Conservation (phyloP, 192 early-diverging fungal species). For the Cladochytrium replicatum region DNA sequence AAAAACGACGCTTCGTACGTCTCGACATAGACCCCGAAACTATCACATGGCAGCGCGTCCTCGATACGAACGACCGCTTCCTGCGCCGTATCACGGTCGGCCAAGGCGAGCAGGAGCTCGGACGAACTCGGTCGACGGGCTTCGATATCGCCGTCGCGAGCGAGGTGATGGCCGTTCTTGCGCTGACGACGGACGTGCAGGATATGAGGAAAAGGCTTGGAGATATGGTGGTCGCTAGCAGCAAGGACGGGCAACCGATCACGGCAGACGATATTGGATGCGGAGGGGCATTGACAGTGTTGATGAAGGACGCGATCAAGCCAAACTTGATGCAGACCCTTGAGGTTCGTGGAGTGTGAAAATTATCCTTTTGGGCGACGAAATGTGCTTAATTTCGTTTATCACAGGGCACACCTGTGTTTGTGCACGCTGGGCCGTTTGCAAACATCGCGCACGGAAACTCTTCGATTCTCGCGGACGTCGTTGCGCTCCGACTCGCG, state of each 20-base stretch:
- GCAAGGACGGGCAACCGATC: constrained; percentile 67
- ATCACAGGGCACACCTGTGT: constrained; percentile 76
- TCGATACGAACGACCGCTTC: constrained; percentile 96
- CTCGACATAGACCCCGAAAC: constrained; percentile 91
- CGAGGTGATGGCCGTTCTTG: constrained; percentile 97
- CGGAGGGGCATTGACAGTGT: constrained; percentile 88
- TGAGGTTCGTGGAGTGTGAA: constrained; percentile 39
- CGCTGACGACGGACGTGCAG: constrained; percentile 74
- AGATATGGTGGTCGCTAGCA: constrained; percentile 88
- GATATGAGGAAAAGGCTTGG: constrained; percentile 94
- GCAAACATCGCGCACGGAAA: constrained; percentile 99
- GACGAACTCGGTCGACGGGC: constrained; percentile 76
- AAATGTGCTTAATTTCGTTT: too few species aligned
- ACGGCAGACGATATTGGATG: constrained; percentile 94
- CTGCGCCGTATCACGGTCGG: constrained; percentile 86
- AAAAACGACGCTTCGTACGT: constrained; percentile 69
- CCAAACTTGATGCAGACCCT: constrained; percentile 98
- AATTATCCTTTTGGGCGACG: background rate
- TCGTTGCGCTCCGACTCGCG: constrained; percentile 87
- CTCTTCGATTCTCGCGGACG: constrained; percentile 90
- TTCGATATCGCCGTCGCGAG: constrained; percentile 98
- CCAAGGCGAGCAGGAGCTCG: constrained; percentile 77
- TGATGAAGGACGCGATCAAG: constrained; percentile 98
- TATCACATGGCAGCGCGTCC: constrained; percentile 93
- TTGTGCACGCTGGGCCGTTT: constrained; percentile 98